A percentile compares a stretch with the other conserved stretches of the same genome.
Evolutionary conservation across 805 yeast species (phyloP).

Genomic region (Ogataea nakhonphanomensis): DNA sequence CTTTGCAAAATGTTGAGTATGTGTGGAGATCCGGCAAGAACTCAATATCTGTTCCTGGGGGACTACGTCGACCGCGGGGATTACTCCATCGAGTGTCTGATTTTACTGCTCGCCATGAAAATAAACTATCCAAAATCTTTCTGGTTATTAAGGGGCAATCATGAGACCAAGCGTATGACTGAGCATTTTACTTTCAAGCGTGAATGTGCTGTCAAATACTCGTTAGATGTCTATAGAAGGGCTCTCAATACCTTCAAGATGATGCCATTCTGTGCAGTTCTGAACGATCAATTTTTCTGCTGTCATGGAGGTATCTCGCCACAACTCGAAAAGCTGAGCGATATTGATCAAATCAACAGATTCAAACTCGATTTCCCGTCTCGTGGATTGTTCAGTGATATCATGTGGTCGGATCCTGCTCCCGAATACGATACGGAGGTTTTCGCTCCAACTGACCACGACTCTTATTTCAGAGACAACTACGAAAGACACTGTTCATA

Average conservation of each 20-base stretch:
- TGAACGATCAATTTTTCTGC: constrained; percentile 91
- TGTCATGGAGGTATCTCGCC: constrained; percentile 96
- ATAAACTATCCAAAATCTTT: constrained; percentile 69
- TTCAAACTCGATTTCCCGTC: constrained; percentile 86
- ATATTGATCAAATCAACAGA: constrained; percentile 65
- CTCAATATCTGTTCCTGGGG: constrained; percentile 82
- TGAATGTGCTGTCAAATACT: constrained; percentile 87
- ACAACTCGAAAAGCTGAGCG: constrained; percentile 65
- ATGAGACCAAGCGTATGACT: constrained; percentile 90
- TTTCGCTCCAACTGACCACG: constrained; percentile 37
- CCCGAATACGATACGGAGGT: constrained; percentile 69
- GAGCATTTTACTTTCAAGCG: constrained; percentile 90
- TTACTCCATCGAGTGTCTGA: constrained; percentile 79
- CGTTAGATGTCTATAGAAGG: constrained; percentile 58
- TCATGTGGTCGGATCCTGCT: constrained; percentile 92
- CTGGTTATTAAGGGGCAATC: constrained; percentile 88
- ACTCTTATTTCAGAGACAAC: constrained; percentile 58
- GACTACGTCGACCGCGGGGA: constrained; percentile 96
- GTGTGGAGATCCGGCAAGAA: constrained; percentile 79
- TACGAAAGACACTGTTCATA: constrained; percentile 85
- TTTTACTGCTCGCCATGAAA: constrained; percentile 76
- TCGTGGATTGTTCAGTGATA: constrained; percentile 87
- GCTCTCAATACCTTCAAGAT: constrained; percentile 78
- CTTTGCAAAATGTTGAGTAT: constrained; percentile 85
- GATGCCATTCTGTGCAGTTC: constrained; percentile 84